Evolutionary conservation across 2,329 filamentous ascomycete genomes (phyloP).

Genomic region (Pseudopyricularia javanii): DNA sequence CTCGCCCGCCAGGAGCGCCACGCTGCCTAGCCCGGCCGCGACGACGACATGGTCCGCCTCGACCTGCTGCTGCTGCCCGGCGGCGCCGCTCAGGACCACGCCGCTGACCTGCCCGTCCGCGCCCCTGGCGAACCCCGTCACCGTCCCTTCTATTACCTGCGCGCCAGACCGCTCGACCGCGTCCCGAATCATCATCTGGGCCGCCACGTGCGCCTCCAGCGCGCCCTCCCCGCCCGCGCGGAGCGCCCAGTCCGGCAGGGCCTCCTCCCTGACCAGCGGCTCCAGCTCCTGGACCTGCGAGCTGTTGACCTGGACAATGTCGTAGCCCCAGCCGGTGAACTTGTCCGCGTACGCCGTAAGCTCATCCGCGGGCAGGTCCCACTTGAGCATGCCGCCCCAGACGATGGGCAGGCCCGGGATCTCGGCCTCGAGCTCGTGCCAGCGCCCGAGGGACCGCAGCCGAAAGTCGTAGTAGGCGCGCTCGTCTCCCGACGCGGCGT

Average conservation of each 20-base stretch:
- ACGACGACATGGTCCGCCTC: constrained; percentile 16
- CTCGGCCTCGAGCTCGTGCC: constrained; percentile 10
- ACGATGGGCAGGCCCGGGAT: constrained; percentile 12
- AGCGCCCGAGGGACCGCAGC: constrained; percentile 14
- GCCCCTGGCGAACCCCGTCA: constrained; percentile 8
- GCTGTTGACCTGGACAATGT: constrained; percentile 9
- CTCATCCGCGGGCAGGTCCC: constrained; percentile 11
- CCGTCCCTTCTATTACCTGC: constrained; percentile 3
- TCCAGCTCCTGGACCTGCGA: constrained; percentile 10
- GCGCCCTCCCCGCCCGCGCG: constrained; percentile 12
- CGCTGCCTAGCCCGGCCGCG: constrained; percentile 15
- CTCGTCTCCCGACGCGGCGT: constrained; percentile 14
- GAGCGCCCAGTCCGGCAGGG: constrained; percentile 12
- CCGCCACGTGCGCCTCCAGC: constrained; percentile 16
- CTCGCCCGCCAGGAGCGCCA: constrained; percentile 11
- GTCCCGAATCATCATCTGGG: constrained; percentile 9
- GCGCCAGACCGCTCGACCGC: constrained; percentile 8
- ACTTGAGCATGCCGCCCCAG: constrained; percentile 14
- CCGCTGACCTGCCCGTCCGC: constrained; percentile 8
- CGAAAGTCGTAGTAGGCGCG: constrained; percentile 17
- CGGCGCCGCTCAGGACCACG: constrained; percentile 2
- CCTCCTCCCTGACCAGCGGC: constrained; percentile 8
- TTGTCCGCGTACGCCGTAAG: constrained; percentile 11
- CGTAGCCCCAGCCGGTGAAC: constrained; percentile 16
- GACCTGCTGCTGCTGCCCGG: constrained; percentile 3